These are phyloP conservation scores for Aureobasidium namibiae DNA, from an alignment of 2,329 filamentous ascomycete species.

Conservation along the genomic window DNA sequence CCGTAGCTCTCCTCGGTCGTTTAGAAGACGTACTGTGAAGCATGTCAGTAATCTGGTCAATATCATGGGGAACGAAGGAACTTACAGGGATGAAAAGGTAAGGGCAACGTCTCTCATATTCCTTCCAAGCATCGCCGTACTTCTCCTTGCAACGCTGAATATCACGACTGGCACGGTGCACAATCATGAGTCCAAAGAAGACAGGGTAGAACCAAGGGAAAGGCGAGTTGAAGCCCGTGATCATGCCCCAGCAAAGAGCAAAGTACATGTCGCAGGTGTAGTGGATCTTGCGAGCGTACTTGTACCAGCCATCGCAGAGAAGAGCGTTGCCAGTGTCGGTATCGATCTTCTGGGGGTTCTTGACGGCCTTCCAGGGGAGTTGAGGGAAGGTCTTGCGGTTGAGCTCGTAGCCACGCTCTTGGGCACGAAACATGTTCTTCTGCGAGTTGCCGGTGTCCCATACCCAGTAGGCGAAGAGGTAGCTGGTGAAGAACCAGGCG, in stretches of 20 bases:
- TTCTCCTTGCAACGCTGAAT: conserved; percentile 66
- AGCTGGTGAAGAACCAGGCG: background rate
- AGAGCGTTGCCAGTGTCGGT: background rate
- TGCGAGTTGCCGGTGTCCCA: conserved; percentile 13
- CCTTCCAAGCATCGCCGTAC: conserved; percentile 73
- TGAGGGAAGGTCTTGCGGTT: conserved; percentile 10
- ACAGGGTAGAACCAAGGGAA: conserved; percentile 86
- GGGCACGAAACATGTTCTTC: conserved; percentile 8
- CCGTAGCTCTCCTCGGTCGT: background rate
- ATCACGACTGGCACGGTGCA: conserved; percentile 67
- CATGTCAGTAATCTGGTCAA: background rate
- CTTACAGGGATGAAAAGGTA: conserved; percentile 70
- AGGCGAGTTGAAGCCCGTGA: conserved; percentile 70
- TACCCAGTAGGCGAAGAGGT: conserved; percentile 16
- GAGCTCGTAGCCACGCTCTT: background rate
- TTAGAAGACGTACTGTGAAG: conserved; percentile 2
- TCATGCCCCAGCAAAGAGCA: conserved; percentile 68
- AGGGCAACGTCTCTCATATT: conserved; percentile 73
- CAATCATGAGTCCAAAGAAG: conserved; percentile 74
- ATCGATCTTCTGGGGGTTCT: background rate
- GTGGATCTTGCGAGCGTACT: conserved; percentile 41
- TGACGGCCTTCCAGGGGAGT: background rate
- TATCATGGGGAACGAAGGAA: background rate
- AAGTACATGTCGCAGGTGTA: conserved; percentile 77
- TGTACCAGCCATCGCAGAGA: conserved; percentile 6